A percentile compares a stretch with the other conserved stretches of the same genome.
These are phyloP conservation scores for Cucurbita ficifolia DNA, from an alignment of 306 rosid species.

Conservation along the genomic window DNA sequence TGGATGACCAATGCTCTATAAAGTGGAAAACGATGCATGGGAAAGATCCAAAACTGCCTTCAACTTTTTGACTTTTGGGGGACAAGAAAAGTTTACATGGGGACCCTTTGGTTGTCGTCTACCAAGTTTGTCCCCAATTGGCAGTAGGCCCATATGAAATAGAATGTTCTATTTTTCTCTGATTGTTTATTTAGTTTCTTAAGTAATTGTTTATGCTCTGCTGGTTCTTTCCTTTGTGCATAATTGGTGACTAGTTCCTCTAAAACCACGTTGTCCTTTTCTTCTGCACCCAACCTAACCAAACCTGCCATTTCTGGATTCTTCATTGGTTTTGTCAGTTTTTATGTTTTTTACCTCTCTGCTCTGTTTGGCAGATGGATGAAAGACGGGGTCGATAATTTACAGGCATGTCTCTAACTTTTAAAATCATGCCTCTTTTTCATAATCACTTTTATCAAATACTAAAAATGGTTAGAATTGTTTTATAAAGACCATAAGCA, in stretches of 20 bases:
- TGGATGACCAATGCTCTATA: background rate
- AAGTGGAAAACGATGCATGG: constrained; percentile 23
- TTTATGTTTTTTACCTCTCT: background rate
- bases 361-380: background rate
- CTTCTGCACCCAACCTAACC: background rate
- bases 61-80: constrained; percentile 32
- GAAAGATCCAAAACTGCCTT: constrained; percentile 37
- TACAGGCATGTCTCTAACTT: background rate
- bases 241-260: background rate
- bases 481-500: no score
- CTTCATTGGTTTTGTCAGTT: background rate
- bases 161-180: background rate
- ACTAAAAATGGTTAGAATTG: no score
- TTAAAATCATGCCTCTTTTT: no score
- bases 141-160: background rate
- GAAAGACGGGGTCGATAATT: background rate
- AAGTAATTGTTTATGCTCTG: background rate
- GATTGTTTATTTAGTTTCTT: background rate
- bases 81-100: constrained; percentile 12
- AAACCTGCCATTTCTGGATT: constrained; percentile 2
- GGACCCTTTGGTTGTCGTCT: constrained; percentile 8
- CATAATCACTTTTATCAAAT: no score
- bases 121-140: constrained; percentile 13
- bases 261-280: background rate
- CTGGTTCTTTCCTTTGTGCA: background rate